These are phyloP conservation scores for Cutaneotrichosporon cutaneum DNA, from an alignment of 1,284 basidiomycete species.

Conservation along the genomic window DNA sequence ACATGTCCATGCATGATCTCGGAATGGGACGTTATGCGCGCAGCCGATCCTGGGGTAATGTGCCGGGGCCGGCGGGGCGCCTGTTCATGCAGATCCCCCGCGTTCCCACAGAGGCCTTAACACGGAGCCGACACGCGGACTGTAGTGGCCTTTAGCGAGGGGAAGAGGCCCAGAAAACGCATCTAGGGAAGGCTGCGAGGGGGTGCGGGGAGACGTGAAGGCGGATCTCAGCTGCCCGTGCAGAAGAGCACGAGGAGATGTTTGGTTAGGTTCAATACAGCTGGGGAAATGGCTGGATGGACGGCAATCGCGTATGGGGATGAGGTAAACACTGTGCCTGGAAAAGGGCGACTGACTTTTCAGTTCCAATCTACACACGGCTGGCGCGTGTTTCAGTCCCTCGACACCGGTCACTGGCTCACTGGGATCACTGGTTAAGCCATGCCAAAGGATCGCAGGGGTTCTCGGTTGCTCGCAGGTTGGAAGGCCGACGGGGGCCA, in stretches of 20 bases:
- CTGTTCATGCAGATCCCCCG: not conserved
- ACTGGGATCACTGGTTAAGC: no score
- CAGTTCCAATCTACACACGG: not conserved
- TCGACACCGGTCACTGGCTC: not conserved
- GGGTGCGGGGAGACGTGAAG: not conserved
- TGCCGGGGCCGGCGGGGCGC: no score
- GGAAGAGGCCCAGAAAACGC: not conserved
- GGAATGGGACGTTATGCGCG: no score
- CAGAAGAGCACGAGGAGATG: not conserved
- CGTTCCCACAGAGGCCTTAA: not conserved
- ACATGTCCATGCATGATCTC: no score
- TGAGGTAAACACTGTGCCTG: slow-evolving; percentile 3
- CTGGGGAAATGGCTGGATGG: not conserved
- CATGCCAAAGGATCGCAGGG: not conserved
- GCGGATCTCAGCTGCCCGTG: not conserved
- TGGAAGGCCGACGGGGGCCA: not conserved
- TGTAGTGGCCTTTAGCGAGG: not conserved
- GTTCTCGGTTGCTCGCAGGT: not conserved
- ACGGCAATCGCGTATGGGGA: not conserved
- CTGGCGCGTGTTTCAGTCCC: no score
- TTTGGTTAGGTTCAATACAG: not conserved
- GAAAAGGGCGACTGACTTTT: not conserved
- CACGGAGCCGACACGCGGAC: no score
- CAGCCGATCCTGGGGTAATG: no score
- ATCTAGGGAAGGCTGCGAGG: slow-evolving; percentile 11